These are phyloP conservation scores for Arachis stenosperma DNA, from an alignment of 306 rosid genomes.

Conservation along the genomic window DNA sequence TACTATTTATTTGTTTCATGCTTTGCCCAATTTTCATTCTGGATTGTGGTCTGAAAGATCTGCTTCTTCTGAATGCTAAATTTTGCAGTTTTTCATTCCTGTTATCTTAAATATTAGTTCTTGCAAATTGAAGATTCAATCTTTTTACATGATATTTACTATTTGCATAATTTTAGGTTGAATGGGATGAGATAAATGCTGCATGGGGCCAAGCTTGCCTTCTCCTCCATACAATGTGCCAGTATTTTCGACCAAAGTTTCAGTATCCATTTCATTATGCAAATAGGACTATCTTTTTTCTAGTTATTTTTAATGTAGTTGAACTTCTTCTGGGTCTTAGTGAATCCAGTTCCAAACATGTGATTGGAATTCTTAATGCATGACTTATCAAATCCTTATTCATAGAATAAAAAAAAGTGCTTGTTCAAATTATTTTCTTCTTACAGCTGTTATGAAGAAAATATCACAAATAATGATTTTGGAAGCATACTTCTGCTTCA, in stretches of 20 bases:
- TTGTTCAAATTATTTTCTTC: neutral
- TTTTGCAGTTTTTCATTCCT: neutral
- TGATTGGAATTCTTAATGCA: slow-evolving; percentile 15
- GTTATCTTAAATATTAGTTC: slow-evolving; percentile 11
- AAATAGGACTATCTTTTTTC: neutral
- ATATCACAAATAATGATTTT: slow-evolving; percentile 14
- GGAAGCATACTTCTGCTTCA: neutral
- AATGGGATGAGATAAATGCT: slow-evolving; percentile 99
- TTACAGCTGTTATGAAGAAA: slow-evolving; percentile 5
- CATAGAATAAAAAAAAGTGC: neutral
- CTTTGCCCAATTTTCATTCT: slow-evolving; percentile 11
- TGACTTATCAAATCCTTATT: slow-evolving; percentile 4
- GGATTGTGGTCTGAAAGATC: neutral
- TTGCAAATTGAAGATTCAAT: slow-evolving; percentile 30
- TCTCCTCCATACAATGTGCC: slow-evolving; percentile 98
- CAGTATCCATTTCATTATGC: slow-evolving; percentile 58
- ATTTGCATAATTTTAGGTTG: slow-evolving; percentile 65
- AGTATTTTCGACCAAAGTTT: slow-evolving; percentile 87
- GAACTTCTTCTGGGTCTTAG: neutral
- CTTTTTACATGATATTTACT: slow-evolving; percentile 39
- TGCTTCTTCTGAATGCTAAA: neutral
- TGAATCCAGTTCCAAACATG: slow-evolving; percentile 11
- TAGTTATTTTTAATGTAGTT: neutral
- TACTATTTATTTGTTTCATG: slow-evolving; percentile 7
- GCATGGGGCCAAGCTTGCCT: slow-evolving; percentile 99